Evolutionary conservation across 768 basidiomycete genomes (phyloP), one percentile per base, ranked within the genome.

Genomic region (Pulveroboletus ravenelii): DNA sequence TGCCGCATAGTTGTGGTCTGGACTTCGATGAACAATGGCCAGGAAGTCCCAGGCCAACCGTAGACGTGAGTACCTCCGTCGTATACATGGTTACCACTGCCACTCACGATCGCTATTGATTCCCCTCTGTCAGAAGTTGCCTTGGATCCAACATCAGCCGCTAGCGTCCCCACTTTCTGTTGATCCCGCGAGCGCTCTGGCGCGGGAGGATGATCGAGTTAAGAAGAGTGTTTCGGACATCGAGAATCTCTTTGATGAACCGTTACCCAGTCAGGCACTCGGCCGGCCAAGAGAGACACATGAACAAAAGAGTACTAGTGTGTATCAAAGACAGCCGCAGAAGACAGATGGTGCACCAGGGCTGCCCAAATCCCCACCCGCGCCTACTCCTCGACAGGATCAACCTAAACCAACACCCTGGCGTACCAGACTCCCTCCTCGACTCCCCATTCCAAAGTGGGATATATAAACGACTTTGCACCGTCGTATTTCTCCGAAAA

Each of bases 381-480:
- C 35, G 1, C 50, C 55, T n/a, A 45, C 25, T 7, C 31, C 51
- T 44, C 47, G 1, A 10, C 46, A 57, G 17, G 47, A 54, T 10
- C 50, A 51, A 50, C 48, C 50, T 29, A 39, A 48, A 18, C 38
- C 51, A 13, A 17, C 18, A 13, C 45, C 50, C 5, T 67, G 67
- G 63, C 57, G 61, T 23, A 64, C 51, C 12, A 55, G 58, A 38
- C 59, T 67, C 25, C 67, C 66, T 17, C 59, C 65, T 46, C 63
- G 67, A 9, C 57, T 35, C 10, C 67, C 66, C 12, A 65, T 67
- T 38, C 66, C 66, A 20, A 67, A 63, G 50, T 67, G 66, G 66
- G 64, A 64, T 20, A 10, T 51, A 13, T 66, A 40, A 27, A 39
- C 8, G 17, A n/a, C 17, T 13, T 5, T 18, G 41, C 23, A 13